Base-by-base conservation (phyloP, 1,284 basidiomycete genomes). In the Cutaneotrichosporon curvatum region DNA sequence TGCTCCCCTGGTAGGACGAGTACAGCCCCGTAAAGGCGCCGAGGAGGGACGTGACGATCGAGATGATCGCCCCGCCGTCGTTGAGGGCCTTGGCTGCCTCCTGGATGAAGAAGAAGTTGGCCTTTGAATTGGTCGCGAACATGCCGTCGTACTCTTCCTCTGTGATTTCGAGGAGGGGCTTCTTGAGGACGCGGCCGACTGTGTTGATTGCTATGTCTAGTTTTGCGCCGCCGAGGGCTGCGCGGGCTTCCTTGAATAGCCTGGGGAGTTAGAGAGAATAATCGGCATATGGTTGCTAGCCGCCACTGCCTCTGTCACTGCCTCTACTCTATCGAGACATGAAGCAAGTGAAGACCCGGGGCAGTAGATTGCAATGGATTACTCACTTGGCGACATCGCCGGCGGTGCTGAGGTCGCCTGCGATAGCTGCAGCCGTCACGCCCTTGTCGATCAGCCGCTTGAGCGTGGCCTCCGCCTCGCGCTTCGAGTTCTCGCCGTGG, bases 131-230 rank as follows among this genome's bases (percentile, higher is more conserved):
- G 43, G 55, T 47, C 30, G 25, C 36, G 33, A 59, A 57, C 58
- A 59, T 59, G 11, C 22, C 10, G 44, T 59, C 56, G 42, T 53
- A 59, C 40, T 57, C 58, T n/a, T 21, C 25, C 43, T 59, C 58
- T 36, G 40, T 48, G 44, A 57, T 50, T 14, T 50, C 47, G 36
- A 39, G 20, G 35, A 59, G 20, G 9, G 51, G 50, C 50, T 59
- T 59, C 53, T 59, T 59, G 43, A 59, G 51, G 22, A 59, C 58
- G 40, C 57, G 57, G 43, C 58, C 58, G 45, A 59, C 51, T 7
- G 56, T 59, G 48, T 59, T 57, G 53, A 59, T 51, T 3, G 58
- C 58, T 20, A 57, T 38, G 47, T 59, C 53, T 18, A 56, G 37
- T 36, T 44, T 51, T 25, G 18, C 10, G 9, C 28, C 40, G 23